Percentiles rank a stretch among this genome's conserved stretches.
Conservation (phyloP, 225 moss, liverwort and hornwort genomes). For the Pseudoscleropodium purum region DNA sequence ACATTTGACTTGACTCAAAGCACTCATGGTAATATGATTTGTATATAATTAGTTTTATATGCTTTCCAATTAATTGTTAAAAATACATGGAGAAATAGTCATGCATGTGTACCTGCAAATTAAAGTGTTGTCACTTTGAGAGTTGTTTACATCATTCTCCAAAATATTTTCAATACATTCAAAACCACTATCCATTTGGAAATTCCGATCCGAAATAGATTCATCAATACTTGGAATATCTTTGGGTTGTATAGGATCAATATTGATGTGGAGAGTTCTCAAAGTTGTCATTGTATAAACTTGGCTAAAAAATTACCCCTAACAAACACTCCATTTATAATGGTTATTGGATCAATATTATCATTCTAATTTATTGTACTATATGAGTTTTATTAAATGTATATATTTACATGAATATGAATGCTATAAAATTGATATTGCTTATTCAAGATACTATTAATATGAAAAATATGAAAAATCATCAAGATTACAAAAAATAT, state of each 20-base stretch:
- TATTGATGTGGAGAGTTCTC: not conserved
- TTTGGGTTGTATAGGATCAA: no score
- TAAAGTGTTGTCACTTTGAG: not conserved
- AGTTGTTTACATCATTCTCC: not conserved
- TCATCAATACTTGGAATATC: not conserved
- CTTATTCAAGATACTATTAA: not conserved
- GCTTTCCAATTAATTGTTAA: no score
- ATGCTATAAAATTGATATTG: not conserved
- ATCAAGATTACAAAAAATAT: no score
- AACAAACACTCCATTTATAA: not conserved
- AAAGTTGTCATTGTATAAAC: not conserved
- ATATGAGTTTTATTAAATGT: not conserved
- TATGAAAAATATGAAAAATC: not conserved
- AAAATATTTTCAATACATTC: not conserved
- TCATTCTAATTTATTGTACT: not conserved
- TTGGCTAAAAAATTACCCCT: not conserved
- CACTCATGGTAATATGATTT: rapidly evolving
- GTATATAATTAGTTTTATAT: no score
- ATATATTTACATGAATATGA: not conserved
- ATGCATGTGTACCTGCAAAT: not conserved
- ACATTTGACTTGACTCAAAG: not conserved
- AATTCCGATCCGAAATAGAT: not conserved
- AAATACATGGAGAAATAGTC: not conserved
- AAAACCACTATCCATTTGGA: not conserved
- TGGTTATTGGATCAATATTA: not conserved